Percentiles rank a stretch among this genome's conserved stretches.
These are phyloP conservation scores for Fusarium scirpi DNA, from an alignment of 2,329 filamentous ascomycete genomes.

Conservation along the genomic window DNA sequence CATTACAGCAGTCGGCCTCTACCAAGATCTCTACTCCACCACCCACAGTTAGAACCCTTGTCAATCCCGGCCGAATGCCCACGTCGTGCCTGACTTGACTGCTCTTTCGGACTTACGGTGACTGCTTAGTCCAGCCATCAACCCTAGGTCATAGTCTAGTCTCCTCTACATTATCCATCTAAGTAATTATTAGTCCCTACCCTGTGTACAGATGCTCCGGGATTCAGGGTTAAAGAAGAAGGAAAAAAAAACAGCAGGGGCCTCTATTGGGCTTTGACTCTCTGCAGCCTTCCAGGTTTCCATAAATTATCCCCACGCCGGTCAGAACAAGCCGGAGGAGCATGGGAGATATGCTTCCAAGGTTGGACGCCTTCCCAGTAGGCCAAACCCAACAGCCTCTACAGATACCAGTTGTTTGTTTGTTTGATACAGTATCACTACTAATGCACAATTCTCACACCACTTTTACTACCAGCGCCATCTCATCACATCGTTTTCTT, in stretches of 20 bases:
- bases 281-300: not conserved
- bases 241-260: slow-evolving; percentile 13
- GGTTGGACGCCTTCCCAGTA: slow-evolving; percentile 15
- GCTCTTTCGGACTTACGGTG: slow-evolving; percentile 31
- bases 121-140: slow-evolving; percentile 17
- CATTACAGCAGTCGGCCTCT: not conserved
- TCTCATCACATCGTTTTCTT: not conserved
- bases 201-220: slow-evolving; percentile 33
- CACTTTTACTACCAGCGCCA: slow-evolving; percentile 10
- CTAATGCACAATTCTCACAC: slow-evolving; percentile 13
- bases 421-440: slow-evolving; percentile 7
- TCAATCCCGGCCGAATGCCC: slow-evolving; percentile 45
- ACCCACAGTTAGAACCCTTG: slow-evolving; percentile 39
- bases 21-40: slow-evolving; percentile 38
- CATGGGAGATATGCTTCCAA: not conserved
- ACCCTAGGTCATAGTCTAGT: slow-evolving; percentile 1
- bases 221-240: slow-evolving; percentile 20
- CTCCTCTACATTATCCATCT: slow-evolving; percentile 1
- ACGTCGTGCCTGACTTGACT: slow-evolving; percentile 47
- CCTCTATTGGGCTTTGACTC: slow-evolving; percentile 14
- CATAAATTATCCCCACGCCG: not conserved
- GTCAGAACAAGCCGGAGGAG: not conserved
- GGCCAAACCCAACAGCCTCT: slow-evolving; percentile 32
- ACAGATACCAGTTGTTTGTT: slow-evolving; percentile 6
- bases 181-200: not conserved